phyloP scores from a whole-genome alignment of 345 rosid genomes.

The Populus euphratica region DNA sequence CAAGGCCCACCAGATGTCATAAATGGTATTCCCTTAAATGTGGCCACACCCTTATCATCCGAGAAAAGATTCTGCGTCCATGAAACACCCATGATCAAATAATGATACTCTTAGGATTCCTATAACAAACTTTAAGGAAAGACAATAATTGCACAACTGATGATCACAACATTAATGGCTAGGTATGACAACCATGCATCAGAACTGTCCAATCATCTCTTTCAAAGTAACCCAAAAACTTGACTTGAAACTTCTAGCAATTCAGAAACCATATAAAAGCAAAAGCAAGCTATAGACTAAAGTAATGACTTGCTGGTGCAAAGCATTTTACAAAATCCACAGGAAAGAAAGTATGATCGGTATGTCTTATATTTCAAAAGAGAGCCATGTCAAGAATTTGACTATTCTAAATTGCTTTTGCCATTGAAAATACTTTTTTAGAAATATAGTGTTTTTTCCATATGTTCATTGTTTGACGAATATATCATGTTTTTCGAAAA shows the following conservation, averaged over 20 bases:
- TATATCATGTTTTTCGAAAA: too few relatives aligned
- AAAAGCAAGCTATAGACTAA: not conserved
- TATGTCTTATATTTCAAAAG: not conserved
- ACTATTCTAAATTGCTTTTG: too few relatives aligned
- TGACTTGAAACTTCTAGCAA: not conserved
- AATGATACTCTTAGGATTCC: not conserved
- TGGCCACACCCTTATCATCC: conserved; percentile 87
- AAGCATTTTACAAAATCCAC: not conserved
- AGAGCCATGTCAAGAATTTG: too few relatives aligned
- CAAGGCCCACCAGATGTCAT: conserved; percentile 92
- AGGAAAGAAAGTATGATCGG: conserved; percentile 2
- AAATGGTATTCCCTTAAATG: conserved; percentile 82
- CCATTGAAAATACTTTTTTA: too few relatives aligned
- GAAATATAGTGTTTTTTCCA: too few relatives aligned
- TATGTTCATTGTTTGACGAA: too few relatives aligned
- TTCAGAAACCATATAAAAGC: conserved; percentile 1
- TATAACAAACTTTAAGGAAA: not conserved
- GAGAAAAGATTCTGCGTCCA: conserved; percentile 76
- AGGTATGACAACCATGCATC: not conserved
- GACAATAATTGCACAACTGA: conserved; percentile 5
- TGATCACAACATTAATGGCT: not conserved
- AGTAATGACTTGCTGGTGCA: not conserved
- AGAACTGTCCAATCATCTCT: not conserved
- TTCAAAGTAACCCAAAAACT: not conserved
- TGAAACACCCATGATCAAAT: conserved; percentile 9